Percentiles rank a stretch among this genome's conserved stretches.
phyloP scores from a whole-genome alignment of 305 asterid species.

The Solanum hybrid region DNA sequence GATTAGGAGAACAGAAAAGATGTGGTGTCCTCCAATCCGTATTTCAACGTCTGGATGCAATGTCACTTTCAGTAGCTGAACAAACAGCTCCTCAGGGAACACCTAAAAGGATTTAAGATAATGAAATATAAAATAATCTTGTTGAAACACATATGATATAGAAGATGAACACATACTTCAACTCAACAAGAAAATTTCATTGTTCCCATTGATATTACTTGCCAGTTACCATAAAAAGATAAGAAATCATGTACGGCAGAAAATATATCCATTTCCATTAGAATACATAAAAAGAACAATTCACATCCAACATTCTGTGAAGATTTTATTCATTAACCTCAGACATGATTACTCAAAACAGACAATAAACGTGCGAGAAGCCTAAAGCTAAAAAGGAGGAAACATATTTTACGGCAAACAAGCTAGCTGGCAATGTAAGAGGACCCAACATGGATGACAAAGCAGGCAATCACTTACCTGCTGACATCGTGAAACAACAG shows the following conservation, averaged over 20 bases:
- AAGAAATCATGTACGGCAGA: background rate
- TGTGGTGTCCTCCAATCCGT: conserved; percentile 87
- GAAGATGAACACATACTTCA: background rate
- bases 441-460: conserved; percentile 1
- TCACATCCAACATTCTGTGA: background rate
- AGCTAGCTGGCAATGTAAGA: background rate
- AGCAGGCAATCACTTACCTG: conserved; percentile 42
- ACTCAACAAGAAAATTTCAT: background rate
- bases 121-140: background rate
- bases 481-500: conserved; percentile 52
- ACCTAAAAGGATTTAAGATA: conserved; percentile 31
- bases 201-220: background rate
- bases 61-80: conserved; percentile 84
- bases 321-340: background rate
- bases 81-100: conserved; percentile 76
- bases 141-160: background rate
- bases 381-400: background rate
- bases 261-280: background rate
- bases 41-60: conserved; percentile 79
- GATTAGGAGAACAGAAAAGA: conserved; percentile 76
- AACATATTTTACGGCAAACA: background rate
- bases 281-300: background rate
- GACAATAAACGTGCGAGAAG: background rate
- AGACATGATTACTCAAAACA: background rate
- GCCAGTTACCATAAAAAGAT: background rate